A percentile compares a stretch with the other conserved stretches of the same genome.
Evolutionary conservation across 2,329 filamentous ascomycete species (phyloP).

Genomic region (Sclerotinia spermophila): DNA sequence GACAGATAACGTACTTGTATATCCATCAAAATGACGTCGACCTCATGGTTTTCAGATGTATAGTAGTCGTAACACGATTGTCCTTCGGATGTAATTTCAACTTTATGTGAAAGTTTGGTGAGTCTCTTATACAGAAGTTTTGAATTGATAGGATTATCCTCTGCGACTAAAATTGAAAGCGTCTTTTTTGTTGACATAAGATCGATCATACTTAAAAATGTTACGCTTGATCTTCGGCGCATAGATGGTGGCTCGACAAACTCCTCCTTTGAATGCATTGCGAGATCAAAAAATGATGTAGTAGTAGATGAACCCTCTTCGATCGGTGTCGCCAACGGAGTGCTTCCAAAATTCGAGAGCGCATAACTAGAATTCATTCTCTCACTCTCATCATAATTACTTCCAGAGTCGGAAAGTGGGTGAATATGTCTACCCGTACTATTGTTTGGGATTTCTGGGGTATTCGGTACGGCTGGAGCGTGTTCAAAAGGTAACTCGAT

Average conservation of each 20-base stretch:
- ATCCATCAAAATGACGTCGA: conserved; percentile 85
- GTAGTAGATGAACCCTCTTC: not conserved
- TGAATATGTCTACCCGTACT: not conserved
- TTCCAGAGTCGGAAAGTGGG: not conserved
- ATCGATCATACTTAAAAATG: not conserved
- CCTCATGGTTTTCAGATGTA: conserved; percentile 57
- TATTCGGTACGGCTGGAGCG: not conserved
- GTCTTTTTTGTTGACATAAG: not conserved
- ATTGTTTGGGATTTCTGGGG: not conserved
- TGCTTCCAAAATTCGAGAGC: not conserved
- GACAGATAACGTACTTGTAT: conserved; percentile 65
- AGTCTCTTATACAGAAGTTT: conserved; percentile 76
- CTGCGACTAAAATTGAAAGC: conserved; percentile 66
- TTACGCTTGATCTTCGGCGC: not conserved
- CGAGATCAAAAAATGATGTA: conserved; percentile 11
- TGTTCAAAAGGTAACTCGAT: conserved; percentile 29
- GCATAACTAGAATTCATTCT: conserved; percentile 2
- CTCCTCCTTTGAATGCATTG: not conserved
- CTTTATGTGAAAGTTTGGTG: conserved; percentile 69
- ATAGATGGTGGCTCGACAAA: not conserved
- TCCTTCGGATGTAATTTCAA: conserved; percentile 73
- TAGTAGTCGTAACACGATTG: conserved; percentile 76
- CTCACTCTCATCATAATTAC: not conserved
- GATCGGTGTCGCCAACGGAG: conserved; percentile 5
- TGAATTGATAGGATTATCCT: conserved; percentile 86